Base-by-base conservation (phyloP, 1,284 basidiomycete species). In the Cryptococcus deneoformans region DNA sequence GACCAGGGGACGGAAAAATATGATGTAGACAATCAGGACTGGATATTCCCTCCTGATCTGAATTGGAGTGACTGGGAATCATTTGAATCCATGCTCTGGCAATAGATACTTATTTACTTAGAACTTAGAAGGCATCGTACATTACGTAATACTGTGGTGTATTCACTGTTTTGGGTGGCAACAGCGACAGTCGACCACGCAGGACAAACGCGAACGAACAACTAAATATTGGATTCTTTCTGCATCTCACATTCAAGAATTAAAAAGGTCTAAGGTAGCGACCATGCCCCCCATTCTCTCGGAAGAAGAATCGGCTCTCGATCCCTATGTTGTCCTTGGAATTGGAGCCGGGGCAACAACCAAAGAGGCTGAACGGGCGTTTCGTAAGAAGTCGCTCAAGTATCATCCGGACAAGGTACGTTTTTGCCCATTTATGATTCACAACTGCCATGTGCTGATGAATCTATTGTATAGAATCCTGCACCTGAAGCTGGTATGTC, bases 331-430 rank as follows among this genome's bases (percentile, higher is more conserved):
- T 54, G 79, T 92, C 1, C 81, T 96, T 0, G 85, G 82, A 1
- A 65, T 95, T 35, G 79, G 80, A 3, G 63, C 82, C 9, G 86
- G 88, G 54, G 85, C 90, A 6, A 87, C 87, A 5, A 90, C 93
- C 57, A 83, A 85, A 54, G 90, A 94, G 59, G 89, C 96, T 62
- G 84, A 86, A 64, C 87, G 85, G 9, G 90, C 92, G 1, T 97
- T 90, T 68, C 82, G 90, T 45, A 84, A 90, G 64, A 81, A 85
- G 44, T 92, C 90, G 4, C 81, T 92, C 59, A 92, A 89, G 79
- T 89, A 90, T 52, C 92, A 93, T 80, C 92, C 91, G 16, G 91
- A 93, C 76, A 85, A 88, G 71, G 89, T 87, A 67, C 70, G 84
- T 85, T 24, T 5, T 39, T 12, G 29, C 8, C 52, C 11, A 24